These are phyloP conservation scores for Musa schizocarpa DNA, from an alignment of 176 grass and related monocot genomes.

Conservation along the genomic window DNA sequence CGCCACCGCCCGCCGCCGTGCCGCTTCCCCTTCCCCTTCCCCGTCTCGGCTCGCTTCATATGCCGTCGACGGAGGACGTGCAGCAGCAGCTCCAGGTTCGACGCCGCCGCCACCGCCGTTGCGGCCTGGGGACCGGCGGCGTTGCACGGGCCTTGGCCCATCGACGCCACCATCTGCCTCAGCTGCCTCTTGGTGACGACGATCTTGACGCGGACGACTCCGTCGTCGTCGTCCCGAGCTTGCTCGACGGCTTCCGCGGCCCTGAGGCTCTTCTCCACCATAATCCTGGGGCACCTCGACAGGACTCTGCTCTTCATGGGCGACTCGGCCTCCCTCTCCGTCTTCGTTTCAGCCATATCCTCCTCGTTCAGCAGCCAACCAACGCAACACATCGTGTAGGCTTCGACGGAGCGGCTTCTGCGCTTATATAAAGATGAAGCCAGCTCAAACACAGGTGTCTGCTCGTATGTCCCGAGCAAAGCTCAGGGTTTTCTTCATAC, in stretches of 20 bases:
- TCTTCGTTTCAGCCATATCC: background rate
- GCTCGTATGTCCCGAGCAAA: too few species aligned
- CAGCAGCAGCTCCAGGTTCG: constrained; percentile 49
- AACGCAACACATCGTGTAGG: background rate
- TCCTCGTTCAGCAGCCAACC: background rate
- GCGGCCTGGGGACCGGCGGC: constrained; percentile 2
- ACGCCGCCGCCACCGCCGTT: background rate
- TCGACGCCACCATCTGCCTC: constrained; percentile 64
- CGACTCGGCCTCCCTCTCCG: background rate
- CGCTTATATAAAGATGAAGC: background rate
- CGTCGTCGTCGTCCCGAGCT: constrained; percentile 46
- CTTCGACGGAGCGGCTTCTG: background rate
- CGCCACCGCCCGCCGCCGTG: constrained; percentile 47
- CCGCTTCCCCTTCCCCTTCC: constrained; percentile 9
- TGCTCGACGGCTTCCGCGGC: constrained; percentile 33
- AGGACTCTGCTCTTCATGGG: background rate
- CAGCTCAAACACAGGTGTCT: background rate
- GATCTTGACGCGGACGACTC: constrained; percentile 78
- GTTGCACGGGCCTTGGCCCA: constrained; percentile 22
- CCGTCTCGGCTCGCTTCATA: constrained; percentile 40
- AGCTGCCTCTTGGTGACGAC: constrained; percentile 82
- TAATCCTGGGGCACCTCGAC: constrained; percentile 1
- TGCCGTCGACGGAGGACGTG: constrained; percentile 66
- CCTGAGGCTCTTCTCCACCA: background rate
- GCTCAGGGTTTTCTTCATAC: too few species aligned